Base-by-base conservation (phyloP, 2,329 filamentous ascomycete species). In the Sporothrix curviconia region DNA sequence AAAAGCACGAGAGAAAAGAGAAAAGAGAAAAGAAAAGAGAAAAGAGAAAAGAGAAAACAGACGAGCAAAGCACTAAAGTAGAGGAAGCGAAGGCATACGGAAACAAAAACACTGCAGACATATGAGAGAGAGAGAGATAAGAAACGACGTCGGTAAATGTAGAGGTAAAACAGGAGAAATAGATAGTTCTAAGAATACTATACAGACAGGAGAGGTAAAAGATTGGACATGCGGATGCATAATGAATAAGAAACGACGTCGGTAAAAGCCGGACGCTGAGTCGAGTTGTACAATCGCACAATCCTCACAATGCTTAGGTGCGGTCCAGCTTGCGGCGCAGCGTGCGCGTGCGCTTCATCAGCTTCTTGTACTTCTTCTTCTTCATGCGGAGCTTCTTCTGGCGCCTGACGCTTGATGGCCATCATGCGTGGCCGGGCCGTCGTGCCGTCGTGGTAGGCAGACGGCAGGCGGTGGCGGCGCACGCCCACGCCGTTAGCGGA, bases 311-410 rank as follows among this genome's bases (percentile, higher is more conserved):
- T 3, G n/a, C 42, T 47, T 42, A 63, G 15, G 44, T 61, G 28
- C 62, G 59, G 53, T 65, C 63, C 22, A 94, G 78, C 78, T 92
- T 95, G 70, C 91, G 85, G 70, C 92, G 86, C 77, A 91, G 73
- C 70, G 90, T 92, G 71, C 92, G 84, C 68, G 92, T 96, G 74
- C 85, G 83, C 80, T 87, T 89, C 89, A 96, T 91, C 65, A 97
- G 79, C 84, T 99, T 99, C 91, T 96, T 97, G 76, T 96, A 96
- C 85, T 99, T 99, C 83, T 97, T 92, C 84, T 97, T 99, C 89
- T 99, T 99, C 92, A 99, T 99, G 84, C 91, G 96, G 69, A 96
- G 77, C 77, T 94, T 95, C 69, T 91, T 81, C 74, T 95, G 90
- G 72, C 94, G 82, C 79, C 87, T 91, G 65, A 96, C 92, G 69